Evolutionary conservation across 495 filamentous ascomycete genomes (phyloP).

Genomic region (Aspergillus conjunctus): DNA sequence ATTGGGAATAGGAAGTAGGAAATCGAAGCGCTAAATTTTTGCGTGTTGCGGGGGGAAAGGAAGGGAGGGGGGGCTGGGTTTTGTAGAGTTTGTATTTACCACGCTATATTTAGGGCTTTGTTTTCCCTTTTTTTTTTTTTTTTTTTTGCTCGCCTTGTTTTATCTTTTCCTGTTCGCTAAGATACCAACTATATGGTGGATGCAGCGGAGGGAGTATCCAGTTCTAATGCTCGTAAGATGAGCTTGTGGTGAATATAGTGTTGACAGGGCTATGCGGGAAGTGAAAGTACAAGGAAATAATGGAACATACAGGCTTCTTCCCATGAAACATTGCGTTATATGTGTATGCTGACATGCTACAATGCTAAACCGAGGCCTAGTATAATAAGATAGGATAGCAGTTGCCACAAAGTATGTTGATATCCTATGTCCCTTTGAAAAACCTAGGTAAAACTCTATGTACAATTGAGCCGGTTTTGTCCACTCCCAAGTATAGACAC

Average conservation of each 20-base stretch:
- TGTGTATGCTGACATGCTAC: neutral
- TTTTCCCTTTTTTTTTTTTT: neutral
- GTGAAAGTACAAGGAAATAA: too few relatives aligned
- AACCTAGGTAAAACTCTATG: neutral
- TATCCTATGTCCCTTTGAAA: neutral
- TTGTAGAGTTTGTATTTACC: too few relatives aligned
- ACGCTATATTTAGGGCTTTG: too few relatives aligned
- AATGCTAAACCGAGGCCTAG: neutral
- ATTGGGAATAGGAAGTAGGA: constrained; percentile 65
- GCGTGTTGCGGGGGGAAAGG: too few relatives aligned
- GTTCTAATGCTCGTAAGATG: neutral
- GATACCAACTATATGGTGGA: neutral
- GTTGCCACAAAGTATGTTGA: neutral
- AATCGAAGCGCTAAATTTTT: constrained; percentile 45
- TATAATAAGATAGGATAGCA: neutral
- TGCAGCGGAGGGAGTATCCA: neutral
- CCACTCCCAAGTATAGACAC: neutral
- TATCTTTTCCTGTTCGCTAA: neutral
- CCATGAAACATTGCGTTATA: too few relatives aligned
- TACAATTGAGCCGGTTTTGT: constrained; percentile 6
- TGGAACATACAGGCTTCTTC: too few relatives aligned
- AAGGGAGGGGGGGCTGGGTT: too few relatives aligned
- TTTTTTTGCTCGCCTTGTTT: neutral
- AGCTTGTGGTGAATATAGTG: neutral
- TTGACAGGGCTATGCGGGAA: too few relatives aligned